Conservation (phyloP, 352 stramenopile genomes). For the Chrysophaeum taylorii region DNA sequence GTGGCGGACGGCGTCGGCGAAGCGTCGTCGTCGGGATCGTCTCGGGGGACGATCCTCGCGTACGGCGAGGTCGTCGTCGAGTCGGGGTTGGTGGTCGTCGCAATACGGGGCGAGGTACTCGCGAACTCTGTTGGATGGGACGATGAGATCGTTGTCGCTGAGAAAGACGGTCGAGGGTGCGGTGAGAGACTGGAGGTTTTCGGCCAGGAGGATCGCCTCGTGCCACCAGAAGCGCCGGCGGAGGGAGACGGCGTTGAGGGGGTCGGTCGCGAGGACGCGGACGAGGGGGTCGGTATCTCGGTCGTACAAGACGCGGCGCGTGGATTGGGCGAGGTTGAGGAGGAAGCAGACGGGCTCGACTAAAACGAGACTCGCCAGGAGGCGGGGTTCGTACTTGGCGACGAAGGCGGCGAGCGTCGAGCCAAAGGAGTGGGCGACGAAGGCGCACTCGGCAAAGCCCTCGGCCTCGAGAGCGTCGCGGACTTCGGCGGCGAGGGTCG, state of each 20-base stretch:
- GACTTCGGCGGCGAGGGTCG: not conserved
- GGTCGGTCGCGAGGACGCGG: not conserved
- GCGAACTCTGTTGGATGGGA: not conserved
- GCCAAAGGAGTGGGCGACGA: not conserved
- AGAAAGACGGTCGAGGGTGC: not conserved
- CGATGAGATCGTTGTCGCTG: not conserved
- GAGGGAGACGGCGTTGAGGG: not conserved
- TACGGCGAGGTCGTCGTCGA: too few species aligned
- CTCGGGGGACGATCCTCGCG: too few species aligned
- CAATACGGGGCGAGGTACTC: not conserved
- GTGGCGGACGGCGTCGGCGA: too few species aligned
- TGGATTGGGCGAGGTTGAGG: not conserved
- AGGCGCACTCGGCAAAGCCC: not conserved
- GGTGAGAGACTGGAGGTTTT: not conserved
- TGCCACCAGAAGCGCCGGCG: slow-evolving; percentile 3
- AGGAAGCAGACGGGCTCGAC: not conserved
- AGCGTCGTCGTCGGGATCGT: too few species aligned
- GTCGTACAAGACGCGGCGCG: not conserved
- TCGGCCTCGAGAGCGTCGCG: not conserved
- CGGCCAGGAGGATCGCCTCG: not conserved
- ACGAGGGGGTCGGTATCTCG: not conserved
- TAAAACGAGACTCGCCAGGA: not conserved
- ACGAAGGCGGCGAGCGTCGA: not conserved
- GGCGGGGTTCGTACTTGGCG: not conserved
- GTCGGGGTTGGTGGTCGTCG: too few species aligned